Evolutionary conservation across 345 rosid genomes (phyloP), one percentile per base, ranked within the genome.

Genomic region (Eucalyptus paniculata): DNA sequence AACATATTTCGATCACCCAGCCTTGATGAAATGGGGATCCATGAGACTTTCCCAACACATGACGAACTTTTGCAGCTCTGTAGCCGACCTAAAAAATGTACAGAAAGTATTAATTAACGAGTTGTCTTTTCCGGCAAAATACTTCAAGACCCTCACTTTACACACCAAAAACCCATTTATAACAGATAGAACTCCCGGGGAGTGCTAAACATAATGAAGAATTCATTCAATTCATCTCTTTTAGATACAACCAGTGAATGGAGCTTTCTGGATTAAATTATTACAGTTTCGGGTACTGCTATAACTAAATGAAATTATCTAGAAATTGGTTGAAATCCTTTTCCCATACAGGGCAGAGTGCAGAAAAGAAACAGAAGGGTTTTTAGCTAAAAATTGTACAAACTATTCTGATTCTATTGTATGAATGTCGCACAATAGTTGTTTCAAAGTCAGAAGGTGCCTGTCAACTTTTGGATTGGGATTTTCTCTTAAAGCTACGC

Each of bases 1-100:
- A 32, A 37, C 81, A 69, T 0, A 0, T 17, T 17, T 69, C 1
- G 1, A 18, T 5, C 21, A 0, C 0, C 26, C 13, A 0, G 44
- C 1, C 42, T 9, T 69, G 81, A 0, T 0, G 0, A 34, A 0
- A 3, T 40, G 13, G 6, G 6, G 11, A 4, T 18, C 81, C 81
- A 8, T 0, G 0, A 5, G 4, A 18, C 0, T 0, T 5, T 72
- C 6, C 45, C 82, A 72, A 34, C 82, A 34, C 13, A 19, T 37
- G 82, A 4, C 0, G 0, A 37, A 72, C 82, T 34, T 67, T 72
- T 37, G 45, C 82, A 72, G 45, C 82, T 72, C 4, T 34, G 45
- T 19, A 72, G 82, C 82, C 82, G 14, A 34, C 8, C 45, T 72
- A 9, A 72, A 69, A 69, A 72, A 72, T 1, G 45, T 19, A 18